phyloP scores from a whole-genome alignment of 805 yeast genomes.

The Saturnispora diversa region DNA sequence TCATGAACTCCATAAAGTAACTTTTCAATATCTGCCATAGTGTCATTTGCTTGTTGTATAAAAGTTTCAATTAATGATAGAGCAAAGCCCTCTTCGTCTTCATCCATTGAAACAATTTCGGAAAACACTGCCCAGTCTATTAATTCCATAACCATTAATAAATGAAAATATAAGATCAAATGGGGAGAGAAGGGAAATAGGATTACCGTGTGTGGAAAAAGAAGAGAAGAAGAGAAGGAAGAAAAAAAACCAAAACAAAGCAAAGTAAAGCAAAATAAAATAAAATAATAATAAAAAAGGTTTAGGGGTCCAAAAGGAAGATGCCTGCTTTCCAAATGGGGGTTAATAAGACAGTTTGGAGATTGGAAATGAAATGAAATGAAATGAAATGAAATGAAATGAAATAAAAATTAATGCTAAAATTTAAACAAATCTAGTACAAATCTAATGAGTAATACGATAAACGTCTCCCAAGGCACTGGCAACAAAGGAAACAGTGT shows the following conservation, averaged over 20 bases:
- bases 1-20: slow-evolving; percentile 23
- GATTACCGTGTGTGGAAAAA: too few relatives aligned
- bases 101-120: slow-evolving; percentile 91
- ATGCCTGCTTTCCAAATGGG: too few relatives aligned
- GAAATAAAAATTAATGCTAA: not conserved
- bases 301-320: too few relatives aligned
- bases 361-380: too few relatives aligned
- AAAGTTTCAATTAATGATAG: slow-evolving; percentile 70
- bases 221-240: not conserved
- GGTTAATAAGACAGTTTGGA: too few relatives aligned
- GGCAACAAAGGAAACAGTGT: slow-evolving; percentile 42
- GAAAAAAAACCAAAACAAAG: not conserved
- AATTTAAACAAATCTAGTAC: not conserved
- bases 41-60: slow-evolving; percentile 80
- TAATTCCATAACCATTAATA: slow-evolving; percentile 41
- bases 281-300: too few relatives aligned
- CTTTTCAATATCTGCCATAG: slow-evolving; percentile 62
- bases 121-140: slow-evolving; percentile 85
- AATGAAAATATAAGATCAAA: too few relatives aligned
- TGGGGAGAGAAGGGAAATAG: not conserved
- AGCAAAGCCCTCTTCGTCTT: slow-evolving; percentile 89
- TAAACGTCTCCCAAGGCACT: slow-evolving; percentile 69
- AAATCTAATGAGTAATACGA: slow-evolving; percentile 32
- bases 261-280: too few relatives aligned
- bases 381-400: not conserved